Evolutionary conservation across 345 rosid genomes (phyloP).

Genomic region (Syzygium jambos): DNA sequence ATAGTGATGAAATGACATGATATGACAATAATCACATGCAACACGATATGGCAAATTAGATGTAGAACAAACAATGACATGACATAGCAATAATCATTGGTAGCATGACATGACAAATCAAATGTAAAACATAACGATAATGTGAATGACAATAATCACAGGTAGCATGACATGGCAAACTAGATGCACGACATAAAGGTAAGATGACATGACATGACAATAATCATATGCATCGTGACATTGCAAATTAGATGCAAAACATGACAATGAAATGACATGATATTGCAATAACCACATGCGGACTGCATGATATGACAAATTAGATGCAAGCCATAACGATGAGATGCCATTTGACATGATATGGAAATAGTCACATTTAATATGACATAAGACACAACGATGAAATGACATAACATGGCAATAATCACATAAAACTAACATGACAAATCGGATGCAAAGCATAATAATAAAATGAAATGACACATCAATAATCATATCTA

Average conservation of each 20-base stretch:
- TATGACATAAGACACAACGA: not conserved
- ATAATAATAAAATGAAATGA: too few relatives aligned
- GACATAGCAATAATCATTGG: too few relatives aligned
- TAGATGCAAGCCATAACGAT: too few relatives aligned
- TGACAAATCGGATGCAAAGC: not conserved
- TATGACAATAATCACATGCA: fast-evolving
- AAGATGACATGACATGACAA: not conserved
- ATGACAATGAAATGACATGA: too few relatives aligned
- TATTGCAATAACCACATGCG: too few relatives aligned
- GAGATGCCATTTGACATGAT: not conserved
- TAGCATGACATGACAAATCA: not conserved
- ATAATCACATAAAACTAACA: fast-evolving
- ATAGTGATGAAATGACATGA: not conserved
- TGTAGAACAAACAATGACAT: fast-evolving
- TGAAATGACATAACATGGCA: not conserved
- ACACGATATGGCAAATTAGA: not conserved
- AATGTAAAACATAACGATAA: not conserved
- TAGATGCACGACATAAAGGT: not conserved
- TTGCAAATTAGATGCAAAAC: too few relatives aligned
- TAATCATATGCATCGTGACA: too few relatives aligned
- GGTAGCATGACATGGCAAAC: not conserved
- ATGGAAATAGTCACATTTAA: too few relatives aligned
- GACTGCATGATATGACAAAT: too few relatives aligned
- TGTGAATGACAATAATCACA: not conserved
- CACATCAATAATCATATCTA: too few relatives aligned